Evolutionary conservation across 345 rosid genomes (phyloP), one percentile per base, ranked within the genome.

Genomic region (Lagerstroemia speciosa): DNA sequence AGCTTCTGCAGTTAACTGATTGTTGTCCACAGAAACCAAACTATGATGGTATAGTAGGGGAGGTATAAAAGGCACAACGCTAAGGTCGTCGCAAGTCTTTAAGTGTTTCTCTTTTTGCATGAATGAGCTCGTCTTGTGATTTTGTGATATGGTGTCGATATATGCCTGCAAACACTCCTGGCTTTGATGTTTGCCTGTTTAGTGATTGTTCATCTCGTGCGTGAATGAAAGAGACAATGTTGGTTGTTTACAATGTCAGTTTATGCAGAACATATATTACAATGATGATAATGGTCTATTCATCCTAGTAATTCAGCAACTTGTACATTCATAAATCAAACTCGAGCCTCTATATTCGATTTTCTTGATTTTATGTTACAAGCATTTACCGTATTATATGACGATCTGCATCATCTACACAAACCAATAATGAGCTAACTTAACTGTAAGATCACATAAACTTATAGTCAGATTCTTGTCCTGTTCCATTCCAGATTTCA

Each of bases 1-100:
- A 38, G 74, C 67, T 30, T 34, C 63, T 66, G 36, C 70, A 6
- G 29, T 46, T 8, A 17, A 26, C 17, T 58, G 63, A 58, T 6
- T 15, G 34, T 26, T 0, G 14, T 27, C 0, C 5, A 58, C 20
- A 58, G 55, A 48, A 58, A 27, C 34, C 14, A 53, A 24, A 3
- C 60, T 1, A 22, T n/a, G 30, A 53, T 2, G 60, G 3, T 22
- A 5, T 6, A 5, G 16, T 48, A 11, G 46, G 46, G 46, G 16
- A 50, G 8, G 55, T 2, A 19, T 19, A 20, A 3, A 48, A 17
- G 24, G n/a, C 46, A 43, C 11, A 16, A 43, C 4, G 19, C 19
- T 11, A 43, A 8, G 3, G 48, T 16, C 15, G 11, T 16, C 16
- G 24, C 22, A 1, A 22, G n/a, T 2, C 12, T 55, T 14, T 58